Evolutionary conservation across 352 stramenopile genomes (phyloP).

Genomic region (Achlya hypogyna): DNA sequence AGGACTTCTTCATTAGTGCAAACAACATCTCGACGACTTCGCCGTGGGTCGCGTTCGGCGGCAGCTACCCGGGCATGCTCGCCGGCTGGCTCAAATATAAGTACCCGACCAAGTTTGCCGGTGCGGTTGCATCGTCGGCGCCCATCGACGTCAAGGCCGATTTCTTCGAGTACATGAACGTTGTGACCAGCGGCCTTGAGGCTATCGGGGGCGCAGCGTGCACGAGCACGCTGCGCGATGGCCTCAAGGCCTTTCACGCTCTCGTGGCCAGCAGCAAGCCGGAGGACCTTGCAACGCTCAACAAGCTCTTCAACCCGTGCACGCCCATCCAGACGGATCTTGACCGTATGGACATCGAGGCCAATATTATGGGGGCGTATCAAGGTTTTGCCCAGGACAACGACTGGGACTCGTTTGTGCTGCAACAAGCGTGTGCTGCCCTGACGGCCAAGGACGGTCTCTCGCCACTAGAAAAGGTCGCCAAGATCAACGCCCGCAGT

Average conservation of each 20-base stretch:
- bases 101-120: constrained; percentile 59
- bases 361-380: not conserved
- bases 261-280: not conserved
- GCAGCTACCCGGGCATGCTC: constrained; percentile 95
- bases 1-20: constrained; percentile 31
- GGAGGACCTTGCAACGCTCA: not conserved
- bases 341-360: not conserved
- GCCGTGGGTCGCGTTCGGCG: constrained; percentile 87
- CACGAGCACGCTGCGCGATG: not conserved
- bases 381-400: constrained; percentile 4
- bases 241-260: not conserved
- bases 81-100: constrained; percentile 92
- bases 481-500: not conserved
- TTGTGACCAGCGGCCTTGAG: not conserved
- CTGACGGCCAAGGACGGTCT: not conserved
- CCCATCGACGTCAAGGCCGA: constrained; percentile 21
- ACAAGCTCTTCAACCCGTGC: constrained; percentile 4
- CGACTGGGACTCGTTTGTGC: not conserved
- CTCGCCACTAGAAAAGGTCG: constrained; percentile 5
- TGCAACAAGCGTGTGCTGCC: not conserved
- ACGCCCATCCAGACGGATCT: not conserved
- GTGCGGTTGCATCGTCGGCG: not conserved
- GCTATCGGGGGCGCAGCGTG: not conserved
- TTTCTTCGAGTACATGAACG: constrained; percentile 8
- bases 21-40: not conserved